Base-by-base conservation (phyloP, 177 flowering plant species). In the Tripterygium wilfordii region DNA sequence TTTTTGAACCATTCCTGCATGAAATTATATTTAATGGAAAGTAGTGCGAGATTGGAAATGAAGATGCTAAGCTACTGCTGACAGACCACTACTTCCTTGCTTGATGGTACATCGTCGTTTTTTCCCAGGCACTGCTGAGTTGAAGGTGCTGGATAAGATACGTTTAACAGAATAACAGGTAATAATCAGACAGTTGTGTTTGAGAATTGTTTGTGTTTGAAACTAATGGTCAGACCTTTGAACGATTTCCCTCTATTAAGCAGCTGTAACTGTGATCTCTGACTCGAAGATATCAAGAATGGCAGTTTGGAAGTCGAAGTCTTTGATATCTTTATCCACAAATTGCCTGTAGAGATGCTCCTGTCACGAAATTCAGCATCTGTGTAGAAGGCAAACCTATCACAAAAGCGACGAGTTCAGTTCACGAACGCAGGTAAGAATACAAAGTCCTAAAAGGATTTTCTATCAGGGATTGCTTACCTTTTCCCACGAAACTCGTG, bases 281-380 rank as follows among this genome's bases (percentile, higher is more conserved):
- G 70, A 80, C 90, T 53, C 73, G 76, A 79, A 77, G 44, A 82
- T 70, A 48, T 82, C 80, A 23, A 84, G 80, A 45, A 84, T 59
- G 8, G 86, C 79, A 12, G 26, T 2, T 26, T 79, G 88, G 54
- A 84, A 84, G 0, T 71, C 71, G 20, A 70, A 68, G 36, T 25
- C 45, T 3, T 46, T 29, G 58, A 66, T 62, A 10, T 65, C 64
- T 51, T 56, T 69, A 17, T 65, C 60, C 3, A 60, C 45, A 51
- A 81, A 75, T 33, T 65, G 66, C 36, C 38, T 57, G 63, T 79
- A 60, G 8, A 84, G 63, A n/a, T 4, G 74, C 38, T 28, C 74
- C 82, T 59, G 49, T 59, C 2, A 67, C 54, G 29, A 60, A n/a
- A 32, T 24, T 52, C 4, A 72, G 4, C 77, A 69, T 36, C 57